Evolutionary conservation across 495 filamentous ascomycete genomes (phyloP).

Genomic region (Penicillium longicatenatum): DNA sequence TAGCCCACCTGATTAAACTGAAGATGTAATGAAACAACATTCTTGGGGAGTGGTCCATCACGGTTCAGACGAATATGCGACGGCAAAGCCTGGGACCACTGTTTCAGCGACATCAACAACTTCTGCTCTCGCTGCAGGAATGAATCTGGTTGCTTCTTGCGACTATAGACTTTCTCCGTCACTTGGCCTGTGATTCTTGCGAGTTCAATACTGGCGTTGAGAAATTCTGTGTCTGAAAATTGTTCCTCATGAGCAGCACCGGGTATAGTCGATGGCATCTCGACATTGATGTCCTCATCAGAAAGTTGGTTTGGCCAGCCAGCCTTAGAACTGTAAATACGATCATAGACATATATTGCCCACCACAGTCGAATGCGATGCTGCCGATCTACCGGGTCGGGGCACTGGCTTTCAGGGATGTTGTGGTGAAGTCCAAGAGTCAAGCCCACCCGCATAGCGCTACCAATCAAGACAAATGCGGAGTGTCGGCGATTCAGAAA

Average conservation of each 20-base stretch:
- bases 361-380: slow-evolving; percentile 37
- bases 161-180: slow-evolving; percentile 30
- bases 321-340: slow-evolving; percentile 35
- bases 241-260: slow-evolving; percentile 21
- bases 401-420: slow-evolving; percentile 32
- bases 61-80: slow-evolving; percentile 24
- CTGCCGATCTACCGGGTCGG: slow-evolving; percentile 26
- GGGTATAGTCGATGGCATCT: slow-evolving; percentile 27
- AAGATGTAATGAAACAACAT: slow-evolving; percentile 34
- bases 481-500: slow-evolving; percentile 38
- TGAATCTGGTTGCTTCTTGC: slow-evolving; percentile 25
- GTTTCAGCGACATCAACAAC: slow-evolving; percentile 28
- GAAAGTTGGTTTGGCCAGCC: slow-evolving; percentile 33
- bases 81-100: slow-evolving; percentile 34
- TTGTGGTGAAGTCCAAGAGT: slow-evolving; percentile 37
- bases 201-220: slow-evolving; percentile 26
- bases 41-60: slow-evolving; percentile 21
- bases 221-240: slow-evolving; percentile 27
- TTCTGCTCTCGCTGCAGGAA: slow-evolving; percentile 35
- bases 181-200: slow-evolving; percentile 27
- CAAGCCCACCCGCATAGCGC: slow-evolving; percentile 30
- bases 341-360: slow-evolving; percentile 37
- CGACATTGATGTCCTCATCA: slow-evolving; percentile 37
- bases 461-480: slow-evolving; percentile 31
- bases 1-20: slow-evolving; percentile 35